phyloP scores from a whole-genome alignment of 305 asterid genomes.

The Plantago coronopus region DNA sequence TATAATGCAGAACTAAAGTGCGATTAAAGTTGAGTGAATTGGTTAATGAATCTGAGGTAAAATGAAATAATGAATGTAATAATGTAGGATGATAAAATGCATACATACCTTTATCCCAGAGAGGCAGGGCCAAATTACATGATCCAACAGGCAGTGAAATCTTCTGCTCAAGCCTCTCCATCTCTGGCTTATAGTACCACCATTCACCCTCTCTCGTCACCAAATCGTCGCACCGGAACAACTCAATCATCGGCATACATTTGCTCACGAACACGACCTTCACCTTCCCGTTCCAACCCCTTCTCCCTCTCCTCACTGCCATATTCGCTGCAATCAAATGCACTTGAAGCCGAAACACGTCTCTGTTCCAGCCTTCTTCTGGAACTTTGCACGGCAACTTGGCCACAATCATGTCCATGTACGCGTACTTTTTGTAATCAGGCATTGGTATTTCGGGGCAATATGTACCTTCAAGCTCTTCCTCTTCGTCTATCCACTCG shows the following conservation, averaged over 20 bases:
- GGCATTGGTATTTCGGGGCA: constrained; percentile 96
- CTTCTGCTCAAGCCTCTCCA: constrained; percentile 51
- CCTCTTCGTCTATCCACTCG: constrained; percentile 95
- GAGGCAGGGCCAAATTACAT: constrained; percentile 77
- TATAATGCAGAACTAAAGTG: no score
- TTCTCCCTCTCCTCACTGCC: constrained; percentile 53
- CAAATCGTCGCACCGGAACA: constrained; percentile 72
- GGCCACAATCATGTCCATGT: constrained; percentile 65
- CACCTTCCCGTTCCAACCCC: constrained; percentile 40
- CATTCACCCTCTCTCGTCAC: constrained; percentile 64
- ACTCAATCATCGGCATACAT: constrained; percentile 69
- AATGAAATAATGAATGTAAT: no score
- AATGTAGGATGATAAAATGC: neutral
- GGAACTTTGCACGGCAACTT: constrained; percentile 56
- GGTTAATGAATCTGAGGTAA: no score
- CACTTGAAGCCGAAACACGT: constrained; percentile 72
- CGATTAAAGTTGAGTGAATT: no score
- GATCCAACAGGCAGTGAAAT: constrained; percentile 76
- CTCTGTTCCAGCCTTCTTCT: constrained; percentile 65
- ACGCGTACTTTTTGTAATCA: constrained; percentile 26
- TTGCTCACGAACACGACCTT: constrained; percentile 67
- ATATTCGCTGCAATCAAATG: constrained; percentile 58
- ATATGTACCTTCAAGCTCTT: constrained; percentile 59
- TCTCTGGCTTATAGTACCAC: constrained; percentile 65
- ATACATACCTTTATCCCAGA: constrained; percentile 81